phyloP scores from a whole-genome alignment of 331 rosid species.

The Dryas integrifolia region DNA sequence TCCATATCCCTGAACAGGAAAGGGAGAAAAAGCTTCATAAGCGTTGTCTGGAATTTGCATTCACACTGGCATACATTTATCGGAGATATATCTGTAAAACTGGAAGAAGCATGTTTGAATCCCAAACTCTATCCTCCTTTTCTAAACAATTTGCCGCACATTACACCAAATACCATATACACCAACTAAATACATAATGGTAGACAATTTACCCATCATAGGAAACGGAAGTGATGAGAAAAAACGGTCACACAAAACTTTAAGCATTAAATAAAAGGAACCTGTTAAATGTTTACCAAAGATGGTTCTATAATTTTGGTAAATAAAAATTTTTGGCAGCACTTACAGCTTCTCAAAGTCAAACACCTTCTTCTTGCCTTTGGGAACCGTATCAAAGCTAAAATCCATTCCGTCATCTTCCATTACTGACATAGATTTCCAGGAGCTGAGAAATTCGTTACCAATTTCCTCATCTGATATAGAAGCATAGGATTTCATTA shows the following conservation, averaged over 20 bases:
- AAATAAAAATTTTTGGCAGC: not conserved
- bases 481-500: slow-evolving; percentile 17
- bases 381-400: slow-evolving; percentile 52
- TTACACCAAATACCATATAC: not conserved
- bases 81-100: not conserved
- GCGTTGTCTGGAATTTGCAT: slow-evolving; percentile 29
- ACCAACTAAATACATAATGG: not conserved
- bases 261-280: not conserved
- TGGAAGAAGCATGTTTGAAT: slow-evolving; percentile 4
- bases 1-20: slow-evolving; percentile 62
- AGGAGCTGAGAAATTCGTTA: slow-evolving; percentile 70
- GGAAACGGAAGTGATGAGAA: not conserved
- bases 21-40: slow-evolving; percentile 18
- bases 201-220: not conserved
- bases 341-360: slow-evolving; percentile 78
- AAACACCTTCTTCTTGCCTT: slow-evolving; percentile 63
- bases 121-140: not conserved
- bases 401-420: slow-evolving; percentile 75
- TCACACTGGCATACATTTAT: slow-evolving; percentile 2
- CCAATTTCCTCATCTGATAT: slow-evolving; percentile 66
- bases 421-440: slow-evolving; percentile 78
- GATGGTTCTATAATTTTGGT: not conserved
- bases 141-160: not conserved
- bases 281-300: not conserved
- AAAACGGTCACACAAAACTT: not conserved